These are phyloP conservation scores for Umbilicus rupestris DNA, from an alignment of 164 flowering plant genomes.

Conservation along the genomic window DNA sequence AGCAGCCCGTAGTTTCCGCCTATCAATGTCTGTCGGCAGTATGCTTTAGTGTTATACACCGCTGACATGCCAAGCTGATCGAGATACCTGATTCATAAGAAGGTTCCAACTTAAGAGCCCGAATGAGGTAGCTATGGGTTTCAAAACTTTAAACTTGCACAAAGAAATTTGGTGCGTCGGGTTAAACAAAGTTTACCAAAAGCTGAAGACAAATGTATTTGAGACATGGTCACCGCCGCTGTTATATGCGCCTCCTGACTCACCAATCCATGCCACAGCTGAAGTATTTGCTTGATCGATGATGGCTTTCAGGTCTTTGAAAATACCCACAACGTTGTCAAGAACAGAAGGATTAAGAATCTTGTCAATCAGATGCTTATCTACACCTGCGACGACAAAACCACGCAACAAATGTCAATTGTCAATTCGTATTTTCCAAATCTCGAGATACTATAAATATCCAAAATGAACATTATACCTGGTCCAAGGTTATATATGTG, in stretches of 20 bases:
- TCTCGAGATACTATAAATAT: neutral
- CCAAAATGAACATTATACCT: slow-evolving; percentile 28
- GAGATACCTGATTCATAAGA: slow-evolving; percentile 49
- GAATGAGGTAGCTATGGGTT: neutral
- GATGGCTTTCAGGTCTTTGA: slow-evolving; percentile 31
- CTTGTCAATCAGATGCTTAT: slow-evolving; percentile 51
- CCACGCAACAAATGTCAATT: neutral
- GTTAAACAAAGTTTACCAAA: slow-evolving; percentile 45
- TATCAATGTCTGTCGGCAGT: slow-evolving; percentile 75
- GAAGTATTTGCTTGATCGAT: slow-evolving; percentile 35
- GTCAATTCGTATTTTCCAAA: neutral
- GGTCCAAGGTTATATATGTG: slow-evolving; percentile 78
- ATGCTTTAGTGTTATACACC: slow-evolving; percentile 52
- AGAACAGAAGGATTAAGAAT: slow-evolving; percentile 73
- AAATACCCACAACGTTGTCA: slow-evolving; percentile 41
- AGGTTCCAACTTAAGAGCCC: neutral
- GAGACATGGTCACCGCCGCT: slow-evolving; percentile 72
- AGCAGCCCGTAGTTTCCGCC: slow-evolving; percentile 90
- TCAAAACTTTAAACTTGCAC: no score
- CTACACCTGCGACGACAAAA: slow-evolving; percentile 36
- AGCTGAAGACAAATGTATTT: slow-evolving; percentile 74
- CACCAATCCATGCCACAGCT: slow-evolving; percentile 88
- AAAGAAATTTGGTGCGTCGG: neutral
- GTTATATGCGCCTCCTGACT: slow-evolving; percentile 88
- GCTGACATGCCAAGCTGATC: slow-evolving; percentile 88